Base-by-base conservation (phyloP, 768 basidiomycete species). In the Mycena pura region DNA sequence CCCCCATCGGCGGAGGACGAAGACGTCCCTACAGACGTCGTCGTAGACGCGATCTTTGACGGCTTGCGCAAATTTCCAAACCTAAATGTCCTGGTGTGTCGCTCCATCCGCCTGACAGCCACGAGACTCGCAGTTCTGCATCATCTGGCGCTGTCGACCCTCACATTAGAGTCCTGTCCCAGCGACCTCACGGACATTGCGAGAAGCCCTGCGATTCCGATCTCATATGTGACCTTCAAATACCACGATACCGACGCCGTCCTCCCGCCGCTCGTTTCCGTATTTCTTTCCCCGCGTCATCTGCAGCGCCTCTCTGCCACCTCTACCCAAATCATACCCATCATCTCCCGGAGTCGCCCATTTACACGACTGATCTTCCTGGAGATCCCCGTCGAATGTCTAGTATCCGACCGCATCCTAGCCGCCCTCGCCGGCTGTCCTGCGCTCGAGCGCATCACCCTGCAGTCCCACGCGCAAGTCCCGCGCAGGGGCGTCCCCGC, bases 41-140 rank as follows among this genome's bases (percentile, higher is more conserved):
- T 61, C 25, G 55, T 66, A 24, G 64, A 66, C 41, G 48, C 60
- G 22, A 66, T 66, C 22, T 62, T 66, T 21, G 64, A 62, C 51
- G 57, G 64, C 32, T 46, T 66, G 40, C 31, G 55, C 40, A 57
- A 50, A 25, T 43, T 66, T 41, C 64, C 64, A 21, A 66, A 66
- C 53, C 15, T 66, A 14, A 45, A 25, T n/a, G 52, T 58, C 1
- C 29, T 66, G 11, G 56, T 45, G 1, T 62, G 60, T 50, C 56
- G 52, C 5, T 53, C 40, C 10, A 54, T 62, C 14, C 60, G 64
- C 1, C 40, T 66, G n/a, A 50, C 60, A 21, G n/a, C 52, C 9
- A 53, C 39, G 3, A 27, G 64, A 25, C 25, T 66, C 27, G 56
- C 47, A 9, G 56, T 54, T 21, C 19, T 66, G 22, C 64, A 55